phyloP scores from a whole-genome alignment of 75 land plant species.

The Cupressus sempervirens region DNA sequence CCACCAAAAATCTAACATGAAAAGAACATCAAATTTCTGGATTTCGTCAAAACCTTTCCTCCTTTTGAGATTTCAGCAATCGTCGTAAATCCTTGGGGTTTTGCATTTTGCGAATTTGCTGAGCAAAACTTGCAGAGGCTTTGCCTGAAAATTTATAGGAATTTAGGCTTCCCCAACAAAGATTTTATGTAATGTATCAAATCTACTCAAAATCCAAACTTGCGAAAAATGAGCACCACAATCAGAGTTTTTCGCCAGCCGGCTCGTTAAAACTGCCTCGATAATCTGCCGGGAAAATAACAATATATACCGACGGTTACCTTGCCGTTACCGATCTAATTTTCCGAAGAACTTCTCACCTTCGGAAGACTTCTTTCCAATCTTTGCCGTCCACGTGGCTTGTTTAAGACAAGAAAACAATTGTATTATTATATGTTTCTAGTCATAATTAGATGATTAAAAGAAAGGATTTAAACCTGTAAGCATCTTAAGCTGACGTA shows the following conservation, averaged over 20 bases:
- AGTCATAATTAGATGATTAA: not conserved
- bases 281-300: not conserved
- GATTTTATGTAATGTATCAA: not conserved
- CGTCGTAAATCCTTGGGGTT: not conserved
- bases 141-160: not conserved
- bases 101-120: not conserved
- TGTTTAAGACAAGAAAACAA: not conserved
- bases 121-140: not conserved
- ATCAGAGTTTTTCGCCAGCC: not conserved
- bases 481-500: not conserved
- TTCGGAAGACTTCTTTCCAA: not conserved
- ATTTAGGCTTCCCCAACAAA: not conserved
- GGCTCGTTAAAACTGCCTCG: not conserved
- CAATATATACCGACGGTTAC: not conserved
- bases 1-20: not conserved
- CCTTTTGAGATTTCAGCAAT: not conserved
- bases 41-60: not conserved
- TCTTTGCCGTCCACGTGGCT: not conserved
- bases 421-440: not conserved
- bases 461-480: not conserved
- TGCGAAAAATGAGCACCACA: not conserved
- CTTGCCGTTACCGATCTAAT: not conserved
- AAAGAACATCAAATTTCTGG: not conserved
- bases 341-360: not conserved
- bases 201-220: not conserved